Evolutionary conservation across 192 early-diverging fungal genomes (phyloP), one percentile per base, ranked within the genome.

Genomic region (Linnemannia exigua): DNA sequence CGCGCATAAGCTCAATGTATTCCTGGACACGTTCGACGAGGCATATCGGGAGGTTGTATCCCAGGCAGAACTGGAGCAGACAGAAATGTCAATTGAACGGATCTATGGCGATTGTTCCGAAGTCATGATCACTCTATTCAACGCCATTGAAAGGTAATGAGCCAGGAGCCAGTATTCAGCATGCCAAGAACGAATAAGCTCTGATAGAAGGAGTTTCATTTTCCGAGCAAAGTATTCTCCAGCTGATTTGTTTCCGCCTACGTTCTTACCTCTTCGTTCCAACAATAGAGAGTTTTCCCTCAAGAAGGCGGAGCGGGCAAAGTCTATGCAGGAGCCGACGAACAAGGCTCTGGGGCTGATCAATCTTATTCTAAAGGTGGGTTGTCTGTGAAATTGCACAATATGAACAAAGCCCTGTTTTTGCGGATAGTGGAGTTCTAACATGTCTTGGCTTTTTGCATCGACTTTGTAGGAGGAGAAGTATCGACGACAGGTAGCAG

Each of bases 31-130:
- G 8, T 87, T 87, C n/a, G 80, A 87, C 51, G 86, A 87, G 63
- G 79, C 86, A 1, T 87, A 87, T 58, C 66, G 52, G 22, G 86
- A 87, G 67, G 79, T 78, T 76, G 77, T 70, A 20, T 52, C 76
- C 1, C 80, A 81, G 25, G 80, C 76, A 41, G 80, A 78, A 47
- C 31, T 79, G 61, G 80, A 82, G 20, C 80, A 81, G 54, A 68
- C 51, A 0, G 79, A 81, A 33, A 70, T 87, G 61, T 87, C 86
- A 33, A 75, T 81, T 7, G 86, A 87, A 48, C 69, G 73, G 50
- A 36, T 87, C 20, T 87, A 87, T 68, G 80, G 86, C 46, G 86
- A 87, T 38, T 87, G 86, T n/a, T 82, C 86, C 4, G 86, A 87
- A 41, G 68, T 87, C 37, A 67, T 87, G 74, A 72, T 54, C 63